Base-by-base conservation (phyloP, 495 filamentous ascomycete genomes). In the Aspergillus incahuasiensis region DNA sequence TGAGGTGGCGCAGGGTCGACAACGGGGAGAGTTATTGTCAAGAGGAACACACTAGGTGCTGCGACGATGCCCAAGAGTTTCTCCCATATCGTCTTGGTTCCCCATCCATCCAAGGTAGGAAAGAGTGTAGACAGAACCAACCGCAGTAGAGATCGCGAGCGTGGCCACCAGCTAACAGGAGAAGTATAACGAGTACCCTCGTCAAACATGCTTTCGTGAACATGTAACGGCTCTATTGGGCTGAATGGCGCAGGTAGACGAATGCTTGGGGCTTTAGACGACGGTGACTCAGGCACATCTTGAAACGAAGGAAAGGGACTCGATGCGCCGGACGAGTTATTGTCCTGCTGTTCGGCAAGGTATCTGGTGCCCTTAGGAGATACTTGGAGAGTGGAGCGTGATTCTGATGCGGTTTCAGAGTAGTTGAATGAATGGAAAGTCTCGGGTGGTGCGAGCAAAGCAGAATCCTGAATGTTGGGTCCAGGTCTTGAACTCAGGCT, bases 21-120 rank as follows among this genome's bases (percentile, higher is more conserved):
- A 0, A 97, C 91, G 3, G 95, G 95, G n/a, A 99, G 67, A 0
- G 95, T 97, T 32, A 94, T 85, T 0, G 91, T 91, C 11, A 99
- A 79, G 5, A 96, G 75, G 50, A 99, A 91, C 25, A 97, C 88
- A 62, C 87, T 95, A 5, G 94, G 91, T 3, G 89, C 86, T 5
- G 91, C 89, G 51, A 94, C 74, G 12, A 95, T 55, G 21, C 90
- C 89, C 15, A 97, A 65, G 15, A 87, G 60, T 56, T 88, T 91
- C 56, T 89, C 91, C 82, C 84, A 88, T 18, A 86, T 70, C 9
- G 68, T 79, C 67, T 97, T 97, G 3, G 86, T 80, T 46, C 69
- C 73, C 88, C 91, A 99, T 15, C 75, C 79, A 55, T 83, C 83
- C 39, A 99, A 72, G 0, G 94, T 97, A 9, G 95, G 95, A 61